Evolutionary conservation across 106 monocot genomes (phyloP), one percentile per base, ranked within the genome.

Genomic region (Narthecium ossifragum): DNA sequence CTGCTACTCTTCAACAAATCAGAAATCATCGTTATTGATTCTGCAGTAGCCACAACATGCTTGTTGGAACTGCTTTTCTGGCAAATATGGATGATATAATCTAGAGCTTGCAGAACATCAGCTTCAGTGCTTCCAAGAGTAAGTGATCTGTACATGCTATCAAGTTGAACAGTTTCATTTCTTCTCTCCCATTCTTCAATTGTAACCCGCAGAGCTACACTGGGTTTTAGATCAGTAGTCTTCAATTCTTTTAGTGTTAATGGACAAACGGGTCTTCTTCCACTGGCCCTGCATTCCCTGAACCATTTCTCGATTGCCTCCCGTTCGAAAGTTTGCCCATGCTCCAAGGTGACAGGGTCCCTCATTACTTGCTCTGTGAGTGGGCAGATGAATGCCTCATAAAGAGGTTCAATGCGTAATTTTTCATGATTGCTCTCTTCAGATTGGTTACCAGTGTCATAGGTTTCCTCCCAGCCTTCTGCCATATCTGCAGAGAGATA

Each of bases 111-210:
- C n/a, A 96, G 59, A 64, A 64, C 33, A 59, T 86, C 80, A 55
- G 26, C 63, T 57, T 96, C 94, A 69, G 83, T 75, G 62, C 70
- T 80, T 21, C 55, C 82, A 26, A 68, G 46, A 67, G 71, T 61
- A 21, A 94, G 73, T 27, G 83, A 78, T 63, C 47, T 75, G 39
- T 65, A 68, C 22, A 81, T 80, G 45, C 70, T 66, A 10, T 90
- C 94, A 39, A 96, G 80, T 49, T 73, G 78, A 56, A 73, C 85
- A 70, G 76, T 75, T 45, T 86, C 86, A 72, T 96, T 96, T 55
- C 94, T 74, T 47, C 80, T 61, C 27, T 51, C 84, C 94, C 94
- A 96, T 61, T 96, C 94, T 74, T 86, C 78, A 64, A 96, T 96
- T 2, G 90, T 90, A 47, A 88, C 81, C 51, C 86, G 48, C 25